Conservation (phyloP, 1,284 basidiomycete species). For the Cryptococcus wingfieldii region DNA sequence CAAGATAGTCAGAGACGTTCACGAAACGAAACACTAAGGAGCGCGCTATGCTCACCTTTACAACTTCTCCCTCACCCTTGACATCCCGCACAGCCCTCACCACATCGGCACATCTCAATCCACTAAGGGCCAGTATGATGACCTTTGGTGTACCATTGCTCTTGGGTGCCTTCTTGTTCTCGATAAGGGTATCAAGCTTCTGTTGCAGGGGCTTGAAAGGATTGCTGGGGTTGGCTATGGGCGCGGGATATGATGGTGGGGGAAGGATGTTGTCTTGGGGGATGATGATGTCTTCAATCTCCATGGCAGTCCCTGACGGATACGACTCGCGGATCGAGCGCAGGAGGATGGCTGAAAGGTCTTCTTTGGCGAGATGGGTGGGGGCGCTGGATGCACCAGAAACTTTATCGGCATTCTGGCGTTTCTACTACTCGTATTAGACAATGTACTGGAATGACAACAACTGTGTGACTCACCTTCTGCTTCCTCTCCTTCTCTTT, state of each 20-base stretch:
- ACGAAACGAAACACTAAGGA: not conserved
- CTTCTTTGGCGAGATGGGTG: constrained; percentile 19
- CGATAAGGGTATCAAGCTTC: constrained; percentile 16
- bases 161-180: constrained; percentile 17
- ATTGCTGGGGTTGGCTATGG: constrained; percentile 3
- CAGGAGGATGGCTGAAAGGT: constrained; percentile 29
- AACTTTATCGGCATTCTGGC: constrained; percentile 1
- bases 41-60: constrained; percentile 37
- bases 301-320: constrained; percentile 38
- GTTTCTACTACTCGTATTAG: constrained; percentile 3
- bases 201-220: constrained; percentile 8
- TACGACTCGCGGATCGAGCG: constrained; percentile 34
- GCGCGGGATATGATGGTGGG: constrained; percentile 12
- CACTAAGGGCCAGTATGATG: constrained; percentile 44
- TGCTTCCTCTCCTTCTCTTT: constrained; percentile 33
- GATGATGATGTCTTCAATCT: constrained; percentile 41
- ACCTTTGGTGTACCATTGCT: constrained; percentile 33
- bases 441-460: too few species aligned
- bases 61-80: constrained; percentile 44
- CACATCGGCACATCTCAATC: constrained; percentile 49
- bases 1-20: not conserved
- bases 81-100: constrained; percentile 43
- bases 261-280: constrained; percentile 14
- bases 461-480: constrained; percentile 11
- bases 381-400: constrained; percentile 12